Base-by-base conservation (phyloP, 2,329 filamentous ascomycete genomes). In the Pseudophaeomoniella oleicola region DNA sequence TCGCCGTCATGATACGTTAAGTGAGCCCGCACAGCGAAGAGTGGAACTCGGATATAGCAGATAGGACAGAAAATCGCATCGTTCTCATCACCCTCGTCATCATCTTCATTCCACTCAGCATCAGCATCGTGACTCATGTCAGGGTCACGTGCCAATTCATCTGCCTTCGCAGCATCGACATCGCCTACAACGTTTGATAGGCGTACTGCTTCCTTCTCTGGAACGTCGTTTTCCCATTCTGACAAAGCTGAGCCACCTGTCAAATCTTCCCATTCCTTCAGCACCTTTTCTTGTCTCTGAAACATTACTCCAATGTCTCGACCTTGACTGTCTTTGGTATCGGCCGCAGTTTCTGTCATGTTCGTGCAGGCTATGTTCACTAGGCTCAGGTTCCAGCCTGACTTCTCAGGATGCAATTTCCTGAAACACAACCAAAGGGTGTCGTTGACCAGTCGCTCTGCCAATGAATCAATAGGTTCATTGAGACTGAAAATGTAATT, bases 301-400 rank as follows among this genome's bases (percentile, higher is more conserved):
- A 94, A 92, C 85, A 94, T 92, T 49, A 66, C 71, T 1, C 71
- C 70, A 45, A 94, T 94, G 49, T 94, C 78, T 44, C 81, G 68
- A 1, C 82, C 83, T n/a, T 60, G 64, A 18, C 69, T 71, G 6
- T 62, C 58, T 39, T 66, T 63, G 18, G 59, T 49, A 41, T 69
- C 64, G 11, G 62, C 62, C 3, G 71, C 73, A 12, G 62, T 64
- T 30, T 69, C 63, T 2, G 69, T 69, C 78, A 96, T 88, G 52
- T 94, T 93, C 11, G 82, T 81, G 5, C 83, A 86, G 32, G 84
- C 87, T 15, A 96, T 63, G 45, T 94, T 96, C 40, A 96, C 65
- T 36, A 96, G 62, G 44, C 81, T 82, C 13, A 94, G 57, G 45
- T 88, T 82, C 81, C 83, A 93, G 2, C 72, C 75, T 5, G 66